Evolutionary conservation across 2,329 filamentous ascomycete species (phyloP).

Genomic region (Exophiala spinifera): DNA sequence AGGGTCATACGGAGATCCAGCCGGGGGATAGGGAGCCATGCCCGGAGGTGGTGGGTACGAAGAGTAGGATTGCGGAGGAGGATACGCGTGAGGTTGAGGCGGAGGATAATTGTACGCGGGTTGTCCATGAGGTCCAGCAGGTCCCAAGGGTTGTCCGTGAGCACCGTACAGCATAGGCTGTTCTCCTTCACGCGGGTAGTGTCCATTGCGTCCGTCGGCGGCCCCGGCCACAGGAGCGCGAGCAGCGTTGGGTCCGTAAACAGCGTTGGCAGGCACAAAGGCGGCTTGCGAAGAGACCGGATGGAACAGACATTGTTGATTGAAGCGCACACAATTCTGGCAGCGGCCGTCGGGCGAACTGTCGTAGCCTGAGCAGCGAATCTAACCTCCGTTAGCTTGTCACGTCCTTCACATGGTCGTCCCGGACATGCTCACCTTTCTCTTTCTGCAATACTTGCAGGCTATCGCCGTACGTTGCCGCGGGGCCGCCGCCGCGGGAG

Average conservation of each 20-base stretch:
- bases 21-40: conserved; percentile 13
- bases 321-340: conserved; percentile 69
- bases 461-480: conserved; percentile 52
- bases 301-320: conserved; percentile 74
- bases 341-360: conserved; percentile 68
- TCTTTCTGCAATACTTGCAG: conserved; percentile 51
- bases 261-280: conserved; percentile 69
- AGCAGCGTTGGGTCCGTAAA: conserved; percentile 50
- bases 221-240: conserved; percentile 30
- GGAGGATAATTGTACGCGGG: conserved; percentile 40
- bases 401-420: not conserved
- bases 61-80: conserved; percentile 23
- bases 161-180: conserved; percentile 46
- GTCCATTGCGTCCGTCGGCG: conserved; percentile 32
- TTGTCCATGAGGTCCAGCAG: conserved; percentile 32
- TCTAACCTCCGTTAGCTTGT: conserved; percentile 47
- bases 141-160: conserved; percentile 49
- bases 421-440: conserved; percentile 43
- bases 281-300: conserved; percentile 71
- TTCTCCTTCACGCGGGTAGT: conserved; percentile 24
- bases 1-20: conserved; percentile 27
- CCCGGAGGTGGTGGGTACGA: conserved; percentile 13
- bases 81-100: conserved; percentile 35
- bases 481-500: conserved; percentile 43
- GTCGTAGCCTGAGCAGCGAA: conserved; percentile 73